phyloP scores from a whole-genome alignment of 805 yeast species.

The Priceomyces medius region DNA sequence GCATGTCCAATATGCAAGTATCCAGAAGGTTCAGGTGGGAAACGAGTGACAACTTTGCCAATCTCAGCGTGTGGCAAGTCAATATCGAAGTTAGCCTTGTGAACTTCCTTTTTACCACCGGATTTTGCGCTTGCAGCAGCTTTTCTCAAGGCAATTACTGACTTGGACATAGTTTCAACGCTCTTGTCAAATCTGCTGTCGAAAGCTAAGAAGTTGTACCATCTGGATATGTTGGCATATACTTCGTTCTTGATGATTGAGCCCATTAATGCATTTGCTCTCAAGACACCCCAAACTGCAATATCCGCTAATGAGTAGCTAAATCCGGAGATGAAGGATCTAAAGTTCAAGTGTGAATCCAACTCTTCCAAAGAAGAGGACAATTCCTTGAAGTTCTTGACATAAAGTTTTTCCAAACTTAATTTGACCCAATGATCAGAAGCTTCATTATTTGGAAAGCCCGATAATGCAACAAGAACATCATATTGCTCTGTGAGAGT shows the following conservation, averaged over 20 bases:
- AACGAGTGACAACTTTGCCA: slow-evolving; percentile 96
- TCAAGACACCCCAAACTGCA: slow-evolving; percentile 88
- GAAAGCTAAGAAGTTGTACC: slow-evolving; percentile 79
- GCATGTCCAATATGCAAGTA: slow-evolving; percentile 99
- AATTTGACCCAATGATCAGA: slow-evolving; percentile 65
- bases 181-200: slow-evolving; percentile 67
- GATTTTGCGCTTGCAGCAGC: slow-evolving; percentile 47
- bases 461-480: slow-evolving; percentile 50
- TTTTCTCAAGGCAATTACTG: slow-evolving; percentile 73
- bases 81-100: slow-evolving; percentile 94
- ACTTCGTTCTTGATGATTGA: slow-evolving; percentile 83
- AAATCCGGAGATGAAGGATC: slow-evolving; percentile 74
- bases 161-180: slow-evolving; percentile 63
- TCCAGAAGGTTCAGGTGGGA: slow-evolving; percentile 99
- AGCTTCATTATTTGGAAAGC: slow-evolving; percentile 32
- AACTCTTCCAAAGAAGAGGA: slow-evolving; percentile 74
- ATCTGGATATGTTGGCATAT: slow-evolving; percentile 84
- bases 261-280: slow-evolving; percentile 92
- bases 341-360: slow-evolving; percentile 80
- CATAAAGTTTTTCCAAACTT: slow-evolving; percentile 65
- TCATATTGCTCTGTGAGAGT: slow-evolving; percentile 42
- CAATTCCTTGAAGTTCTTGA: slow-evolving; percentile 86
- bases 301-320: slow-evolving; percentile 74
- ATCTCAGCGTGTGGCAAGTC: slow-evolving; percentile 86
- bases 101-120: slow-evolving; percentile 77